Evolutionary conservation across 495 filamentous ascomycete species (phyloP).

Genomic region (Mycothermus thermophilus): DNA sequence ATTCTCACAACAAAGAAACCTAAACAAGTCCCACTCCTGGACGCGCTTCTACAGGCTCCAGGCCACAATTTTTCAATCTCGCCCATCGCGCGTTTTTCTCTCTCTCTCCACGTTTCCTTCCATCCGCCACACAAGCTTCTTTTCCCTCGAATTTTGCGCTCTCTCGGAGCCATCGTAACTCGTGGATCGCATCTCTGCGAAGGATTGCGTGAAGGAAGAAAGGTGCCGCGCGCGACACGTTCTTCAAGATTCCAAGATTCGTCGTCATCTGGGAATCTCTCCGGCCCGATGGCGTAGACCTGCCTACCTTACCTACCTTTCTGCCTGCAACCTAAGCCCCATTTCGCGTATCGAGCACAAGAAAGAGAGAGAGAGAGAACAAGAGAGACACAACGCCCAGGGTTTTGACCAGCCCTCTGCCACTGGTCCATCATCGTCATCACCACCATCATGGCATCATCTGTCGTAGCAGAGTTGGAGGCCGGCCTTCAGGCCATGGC

Average conservation of each 20-base stretch:
- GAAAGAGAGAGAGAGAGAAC: neutral
- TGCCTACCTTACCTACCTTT: too few species aligned
- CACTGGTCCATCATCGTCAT: conserved; percentile 2
- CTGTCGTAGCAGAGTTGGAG: conserved; percentile 83
- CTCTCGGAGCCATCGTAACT: conserved; percentile 14
- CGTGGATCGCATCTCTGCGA: conserved; percentile 7
- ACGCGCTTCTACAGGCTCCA: too few species aligned
- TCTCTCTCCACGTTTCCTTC: neutral
- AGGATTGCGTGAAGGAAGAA: conserved; percentile 4
- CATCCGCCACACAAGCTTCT: conserved; percentile 3
- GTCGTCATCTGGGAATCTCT: conserved; percentile 15
- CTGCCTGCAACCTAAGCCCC: conserved; percentile 3
- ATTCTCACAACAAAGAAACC: too few species aligned
- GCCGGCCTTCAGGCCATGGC: conserved; percentile 82
- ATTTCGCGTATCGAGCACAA: neutral
- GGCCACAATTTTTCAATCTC: too few species aligned
- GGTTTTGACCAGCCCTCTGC: too few species aligned
- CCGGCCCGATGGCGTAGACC: conserved; percentile 20
- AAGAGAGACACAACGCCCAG: neutral
- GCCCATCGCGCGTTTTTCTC: neutral
- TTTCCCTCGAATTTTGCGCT: conserved; percentile 2
- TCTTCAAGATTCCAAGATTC: too few species aligned
- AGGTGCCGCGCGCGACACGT: conserved; percentile 5
- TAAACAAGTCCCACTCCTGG: too few species aligned
- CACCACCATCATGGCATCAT: conserved; percentile 45